phyloP scores from a whole-genome alignment of 2,329 filamentous ascomycete genomes.

The Hypoxylon sp. region DNA sequence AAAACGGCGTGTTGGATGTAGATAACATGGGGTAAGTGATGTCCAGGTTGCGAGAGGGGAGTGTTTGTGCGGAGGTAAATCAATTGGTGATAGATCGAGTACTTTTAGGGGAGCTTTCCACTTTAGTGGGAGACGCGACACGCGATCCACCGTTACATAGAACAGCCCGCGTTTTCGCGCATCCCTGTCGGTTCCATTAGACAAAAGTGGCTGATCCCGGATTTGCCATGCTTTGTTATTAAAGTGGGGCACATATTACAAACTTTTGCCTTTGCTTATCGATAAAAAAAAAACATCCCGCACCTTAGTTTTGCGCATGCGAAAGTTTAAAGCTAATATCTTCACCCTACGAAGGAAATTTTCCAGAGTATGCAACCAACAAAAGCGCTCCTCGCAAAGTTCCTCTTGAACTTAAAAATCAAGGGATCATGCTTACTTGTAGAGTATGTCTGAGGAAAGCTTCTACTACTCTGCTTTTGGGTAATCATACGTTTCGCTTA shows the following conservation, averaged over 20 bases:
- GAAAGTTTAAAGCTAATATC: conserved; percentile 13
- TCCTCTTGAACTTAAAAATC: conserved; percentile 1
- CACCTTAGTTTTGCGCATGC: conserved; percentile 20
- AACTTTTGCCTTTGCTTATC: conserved; percentile 18
- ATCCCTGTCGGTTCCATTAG: conserved; percentile 38
- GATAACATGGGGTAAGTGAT: conserved; percentile 30
- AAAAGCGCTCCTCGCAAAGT: conserved; percentile 2
- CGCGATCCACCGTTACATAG: conserved; percentile 37
- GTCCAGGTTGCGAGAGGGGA: conserved; percentile 16
- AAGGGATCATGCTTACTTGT: conserved; percentile 56
- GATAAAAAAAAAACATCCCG: conserved; percentile 21
- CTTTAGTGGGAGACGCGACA: conserved; percentile 48
- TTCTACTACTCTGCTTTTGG: conserved; percentile 39
- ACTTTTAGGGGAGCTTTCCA: conserved; percentile 39
- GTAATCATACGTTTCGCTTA: conserved; percentile 36
- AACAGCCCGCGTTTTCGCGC: conserved; percentile 48
- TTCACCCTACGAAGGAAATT: conserved; percentile 4
- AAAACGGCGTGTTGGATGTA: conserved; percentile 3
- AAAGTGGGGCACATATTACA: conserved; percentile 5
- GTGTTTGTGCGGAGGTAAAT: conserved; percentile 26
- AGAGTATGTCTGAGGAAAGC: conserved; percentile 54
- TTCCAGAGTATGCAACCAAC: conserved; percentile 19
- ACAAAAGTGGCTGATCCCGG: conserved; percentile 12
- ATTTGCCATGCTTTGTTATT: not conserved
- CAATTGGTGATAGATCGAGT: conserved; percentile 30